A percentile compares a stretch with the other conserved stretches of the same genome.
Evolutionary conservation across 2,329 filamentous ascomycete species (phyloP).

Genomic region (Penicillium freii): DNA sequence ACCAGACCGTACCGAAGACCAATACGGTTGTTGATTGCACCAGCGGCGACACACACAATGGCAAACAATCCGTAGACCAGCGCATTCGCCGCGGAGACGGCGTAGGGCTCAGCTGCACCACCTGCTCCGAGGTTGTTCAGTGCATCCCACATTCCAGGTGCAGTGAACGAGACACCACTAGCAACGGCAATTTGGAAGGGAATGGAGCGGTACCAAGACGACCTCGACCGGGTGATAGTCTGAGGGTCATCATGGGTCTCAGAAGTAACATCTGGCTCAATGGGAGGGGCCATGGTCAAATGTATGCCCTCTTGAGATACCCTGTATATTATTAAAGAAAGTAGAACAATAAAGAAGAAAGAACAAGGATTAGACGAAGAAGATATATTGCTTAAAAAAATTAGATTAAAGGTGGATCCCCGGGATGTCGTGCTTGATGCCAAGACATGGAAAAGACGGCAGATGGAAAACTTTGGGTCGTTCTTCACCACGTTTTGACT

Average conservation of each 20-base stretch:
- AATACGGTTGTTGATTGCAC: slow-evolving; percentile 50
- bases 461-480: not conserved
- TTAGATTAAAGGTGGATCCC: not conserved
- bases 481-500: not conserved
- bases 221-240: not conserved
- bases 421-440: slow-evolving; percentile 6
- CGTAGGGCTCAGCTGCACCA: slow-evolving; percentile 51
- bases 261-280: slow-evolving; percentile 2
- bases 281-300: not conserved
- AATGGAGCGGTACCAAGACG: slow-evolving; percentile 23
- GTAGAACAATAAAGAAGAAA: not conserved
- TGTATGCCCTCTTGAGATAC: not conserved
- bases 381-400: not conserved
- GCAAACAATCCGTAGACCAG: slow-evolving; percentile 50
- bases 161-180: slow-evolving; percentile 26
- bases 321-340: not conserved
- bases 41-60: slow-evolving; percentile 49
- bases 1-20: slow-evolving; percentile 46
- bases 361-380: not conserved
- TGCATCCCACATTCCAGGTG: slow-evolving; percentile 51
- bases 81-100: slow-evolving; percentile 53
- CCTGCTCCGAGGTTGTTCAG: slow-evolving; percentile 55
- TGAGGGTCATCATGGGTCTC: slow-evolving; percentile 1
- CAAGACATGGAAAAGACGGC: not conserved
- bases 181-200: slow-evolving; percentile 27